phyloP scores from a whole-genome alignment of 208 protist genomes.

The Leishmania guyanensis region DNA sequence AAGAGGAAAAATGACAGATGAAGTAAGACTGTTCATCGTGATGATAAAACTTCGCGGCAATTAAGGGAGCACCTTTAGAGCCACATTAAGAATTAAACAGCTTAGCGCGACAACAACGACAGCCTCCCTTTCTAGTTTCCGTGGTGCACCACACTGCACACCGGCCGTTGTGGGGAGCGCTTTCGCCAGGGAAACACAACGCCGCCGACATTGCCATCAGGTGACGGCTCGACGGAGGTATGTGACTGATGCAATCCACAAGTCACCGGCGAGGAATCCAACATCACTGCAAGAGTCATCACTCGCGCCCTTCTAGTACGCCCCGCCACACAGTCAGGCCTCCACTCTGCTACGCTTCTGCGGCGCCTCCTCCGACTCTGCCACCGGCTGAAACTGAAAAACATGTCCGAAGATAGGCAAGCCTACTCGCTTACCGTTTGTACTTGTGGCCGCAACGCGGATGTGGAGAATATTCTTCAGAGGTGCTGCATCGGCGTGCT shows the following conservation, averaged over 20 bases:
- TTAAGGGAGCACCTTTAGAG: not conserved
- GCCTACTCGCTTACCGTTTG: slow-evolving; percentile 59
- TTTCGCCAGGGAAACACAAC: not conserved
- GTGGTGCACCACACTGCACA: not conserved
- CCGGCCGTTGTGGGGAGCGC: not conserved
- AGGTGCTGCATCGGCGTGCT: slow-evolving; percentile 54
- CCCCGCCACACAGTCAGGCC: not conserved
- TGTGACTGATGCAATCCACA: not conserved
- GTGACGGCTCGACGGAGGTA: not conserved
- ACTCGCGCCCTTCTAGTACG: not conserved
- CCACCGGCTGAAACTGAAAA: slow-evolving; percentile 44
- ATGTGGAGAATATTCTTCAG: slow-evolving; percentile 76
- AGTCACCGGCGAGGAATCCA: not conserved
- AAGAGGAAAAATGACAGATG: not conserved
- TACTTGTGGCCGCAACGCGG: slow-evolving; percentile 72
- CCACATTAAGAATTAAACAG: not conserved
- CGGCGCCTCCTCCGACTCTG: slow-evolving; percentile 8
- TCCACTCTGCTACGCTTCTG: slow-evolving; percentile 30
- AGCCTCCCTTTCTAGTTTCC: not conserved
- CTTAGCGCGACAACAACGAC: not conserved
- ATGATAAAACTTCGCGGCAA: too few species aligned
- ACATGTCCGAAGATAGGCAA: slow-evolving; percentile 76
- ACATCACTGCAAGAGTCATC: not conserved
- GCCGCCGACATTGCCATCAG: not conserved
- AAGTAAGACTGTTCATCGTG: too few species aligned